Evolutionary conservation across 2,329 filamentous ascomycete genomes (phyloP).

Genomic region (Epicoccum nigrum): DNA sequence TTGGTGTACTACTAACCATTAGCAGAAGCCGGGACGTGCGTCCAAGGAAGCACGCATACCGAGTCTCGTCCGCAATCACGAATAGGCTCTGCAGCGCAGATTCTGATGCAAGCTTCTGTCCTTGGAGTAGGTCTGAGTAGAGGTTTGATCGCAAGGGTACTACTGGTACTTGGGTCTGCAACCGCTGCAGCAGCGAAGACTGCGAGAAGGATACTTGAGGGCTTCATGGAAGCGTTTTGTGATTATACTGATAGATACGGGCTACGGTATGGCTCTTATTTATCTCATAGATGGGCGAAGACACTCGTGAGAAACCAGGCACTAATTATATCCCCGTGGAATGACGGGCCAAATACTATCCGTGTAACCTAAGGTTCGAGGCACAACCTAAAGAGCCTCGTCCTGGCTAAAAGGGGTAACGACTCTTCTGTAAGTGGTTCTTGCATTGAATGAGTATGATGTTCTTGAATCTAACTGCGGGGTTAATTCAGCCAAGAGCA

Average conservation of each 20-base stretch:
- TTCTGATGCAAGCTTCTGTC: not conserved
- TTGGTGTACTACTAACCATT: not conserved
- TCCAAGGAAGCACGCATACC: not conserved
- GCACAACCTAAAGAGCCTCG: too few relatives aligned
- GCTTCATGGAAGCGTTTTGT: not conserved
- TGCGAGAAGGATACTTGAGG: not conserved
- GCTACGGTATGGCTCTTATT: too few relatives aligned
- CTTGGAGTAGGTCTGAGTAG: not conserved
- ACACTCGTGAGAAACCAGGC: too few relatives aligned
- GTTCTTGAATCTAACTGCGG: not conserved
- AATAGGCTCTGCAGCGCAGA: not conserved
- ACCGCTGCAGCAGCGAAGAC: not conserved
- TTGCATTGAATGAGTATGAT: not conserved
- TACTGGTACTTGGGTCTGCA: slow-evolving; percentile 1
- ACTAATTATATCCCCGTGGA: not conserved
- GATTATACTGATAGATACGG: too few relatives aligned
- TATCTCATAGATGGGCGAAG: too few relatives aligned
- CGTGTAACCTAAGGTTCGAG: slow-evolving; percentile 12
- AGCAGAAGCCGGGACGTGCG: not conserved
- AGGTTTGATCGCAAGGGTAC: not conserved
- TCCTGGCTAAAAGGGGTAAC: not conserved
- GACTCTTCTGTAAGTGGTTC: not conserved
- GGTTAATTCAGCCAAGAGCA: not conserved
- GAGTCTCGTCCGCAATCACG: not conserved
- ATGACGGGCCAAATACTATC: not conserved